These are phyloP conservation scores for Leccinum truebloodii DNA, from an alignment of 768 basidiomycete species.

Conservation along the genomic window DNA sequence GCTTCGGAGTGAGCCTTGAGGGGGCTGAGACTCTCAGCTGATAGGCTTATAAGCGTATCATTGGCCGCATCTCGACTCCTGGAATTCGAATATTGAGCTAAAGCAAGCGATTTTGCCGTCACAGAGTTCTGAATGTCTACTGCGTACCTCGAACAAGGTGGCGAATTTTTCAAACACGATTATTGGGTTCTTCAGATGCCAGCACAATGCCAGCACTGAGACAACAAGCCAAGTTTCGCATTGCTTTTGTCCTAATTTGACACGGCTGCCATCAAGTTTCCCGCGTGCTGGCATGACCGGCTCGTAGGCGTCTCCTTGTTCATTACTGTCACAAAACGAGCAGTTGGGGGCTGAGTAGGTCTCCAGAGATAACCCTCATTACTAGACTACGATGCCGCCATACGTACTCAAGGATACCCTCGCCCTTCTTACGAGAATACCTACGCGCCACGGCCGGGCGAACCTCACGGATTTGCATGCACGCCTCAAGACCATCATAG, in stretches of 20 bases:
- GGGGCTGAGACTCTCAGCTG: too few relatives aligned
- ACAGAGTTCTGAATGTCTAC: too few relatives aligned
- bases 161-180: too few relatives aligned
- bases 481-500: conserved; percentile 7
- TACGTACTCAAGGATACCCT: conserved; percentile 4
- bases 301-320: neutral
- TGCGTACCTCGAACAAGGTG: too few relatives aligned
- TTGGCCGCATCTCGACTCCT: too few relatives aligned
- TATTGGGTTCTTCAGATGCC: too few relatives aligned
- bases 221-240: too few relatives aligned
- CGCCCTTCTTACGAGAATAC: conserved; percentile 18
- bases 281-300: neutral
- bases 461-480: conserved; percentile 2
- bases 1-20: too few relatives aligned
- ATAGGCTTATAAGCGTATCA: too few relatives aligned
- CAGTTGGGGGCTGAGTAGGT: neutral
- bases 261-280: neutral
- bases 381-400: conserved; percentile 12
- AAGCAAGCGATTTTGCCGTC: too few relatives aligned
- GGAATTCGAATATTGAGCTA: too few relatives aligned
- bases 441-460: conserved; percentile 1
- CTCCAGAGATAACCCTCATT: neutral
- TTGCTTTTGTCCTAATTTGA: neutral
- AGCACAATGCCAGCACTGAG: too few relatives aligned
- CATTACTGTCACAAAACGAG: neutral